A percentile compares a stretch with the other conserved stretches of the same genome.
These are phyloP conservation scores for Phytophthora constricta DNA, from an alignment of 352 stramenopile genomes.

Conservation along the genomic window DNA sequence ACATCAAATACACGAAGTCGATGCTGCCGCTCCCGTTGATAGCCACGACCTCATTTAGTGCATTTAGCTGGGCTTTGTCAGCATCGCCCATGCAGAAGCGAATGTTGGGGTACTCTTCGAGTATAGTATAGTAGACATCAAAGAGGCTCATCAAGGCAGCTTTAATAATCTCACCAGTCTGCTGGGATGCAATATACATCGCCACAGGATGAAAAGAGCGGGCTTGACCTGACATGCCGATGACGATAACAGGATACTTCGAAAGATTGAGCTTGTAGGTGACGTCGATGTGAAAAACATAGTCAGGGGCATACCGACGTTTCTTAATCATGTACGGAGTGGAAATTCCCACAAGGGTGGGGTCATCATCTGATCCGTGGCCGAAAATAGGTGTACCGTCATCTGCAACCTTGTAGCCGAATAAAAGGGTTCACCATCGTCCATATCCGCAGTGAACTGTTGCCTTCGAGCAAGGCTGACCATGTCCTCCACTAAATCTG, in stretches of 20 bases:
- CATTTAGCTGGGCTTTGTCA: not conserved
- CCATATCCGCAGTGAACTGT: not conserved
- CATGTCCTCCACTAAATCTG: not conserved
- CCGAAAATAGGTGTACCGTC: constrained; percentile 1
- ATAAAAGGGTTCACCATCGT: not conserved
- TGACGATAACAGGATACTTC: constrained; percentile 1
- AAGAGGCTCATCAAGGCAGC: not conserved
- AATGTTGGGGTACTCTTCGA: not conserved
- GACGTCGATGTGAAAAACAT: constrained; percentile 10
- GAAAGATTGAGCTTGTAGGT: constrained; percentile 14
- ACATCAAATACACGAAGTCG: constrained; percentile 5
- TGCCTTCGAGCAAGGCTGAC: not conserved
- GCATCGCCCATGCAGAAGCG: not conserved
- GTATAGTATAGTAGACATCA: not conserved
- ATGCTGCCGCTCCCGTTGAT: not conserved
- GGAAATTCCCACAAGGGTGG: constrained; percentile 12
- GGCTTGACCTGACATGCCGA: constrained; percentile 4
- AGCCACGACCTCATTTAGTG: not conserved
- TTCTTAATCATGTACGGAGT: constrained; percentile 15
- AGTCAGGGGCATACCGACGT: not conserved
- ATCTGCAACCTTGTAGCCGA: not conserved
- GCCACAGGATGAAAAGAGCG: constrained; percentile 3
- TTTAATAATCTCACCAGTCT: not conserved
- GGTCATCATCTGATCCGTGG: not conserved
- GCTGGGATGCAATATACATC: not conserved